A percentile compares a stretch with the other conserved stretches of the same genome.
Conservation (phyloP, 257 asterid genomes). For the Rubia yunnanensis region DNA sequence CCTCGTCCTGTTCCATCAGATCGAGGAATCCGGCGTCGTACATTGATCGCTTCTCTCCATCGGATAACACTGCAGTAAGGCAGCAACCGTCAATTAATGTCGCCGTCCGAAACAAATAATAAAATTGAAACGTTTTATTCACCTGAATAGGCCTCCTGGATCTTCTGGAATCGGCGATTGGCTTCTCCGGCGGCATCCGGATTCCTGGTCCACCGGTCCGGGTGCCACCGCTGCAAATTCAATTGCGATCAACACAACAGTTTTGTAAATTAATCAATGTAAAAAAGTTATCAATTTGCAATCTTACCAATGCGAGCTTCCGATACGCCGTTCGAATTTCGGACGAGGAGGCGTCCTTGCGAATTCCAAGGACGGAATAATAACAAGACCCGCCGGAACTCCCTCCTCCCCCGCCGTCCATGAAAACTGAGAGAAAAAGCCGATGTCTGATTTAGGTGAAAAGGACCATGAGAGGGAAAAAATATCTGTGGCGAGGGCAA, state of each 20-base stretch:
- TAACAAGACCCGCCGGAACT: conserved; percentile 56
- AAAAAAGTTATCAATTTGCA: not conserved
- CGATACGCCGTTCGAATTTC: conserved; percentile 86
- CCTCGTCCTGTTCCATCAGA: conserved; percentile 82
- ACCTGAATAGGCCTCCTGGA: conserved; percentile 79
- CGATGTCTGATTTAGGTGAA: not conserved
- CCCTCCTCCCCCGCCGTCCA: conserved; percentile 62
- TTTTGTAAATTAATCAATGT: not conserved
- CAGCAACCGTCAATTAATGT: conserved; percentile 10
- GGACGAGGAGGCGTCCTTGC: conserved; percentile 68
- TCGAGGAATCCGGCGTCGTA: conserved; percentile 88
- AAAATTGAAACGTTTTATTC: not conserved
- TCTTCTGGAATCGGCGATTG: conserved; percentile 60
- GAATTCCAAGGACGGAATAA: conserved; percentile 71
- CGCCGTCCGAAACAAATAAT: not conserved
- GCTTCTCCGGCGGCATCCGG: conserved; percentile 70
- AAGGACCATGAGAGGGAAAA: not conserved
- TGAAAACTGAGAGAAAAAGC: not conserved
- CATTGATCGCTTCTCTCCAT: conserved; percentile 76
- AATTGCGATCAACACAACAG: not conserved
- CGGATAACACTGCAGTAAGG: conserved; percentile 57
- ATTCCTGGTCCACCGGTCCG: conserved; percentile 63
- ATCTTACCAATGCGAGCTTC: conserved; percentile 64
- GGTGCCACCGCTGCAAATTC: conserved; percentile 62
- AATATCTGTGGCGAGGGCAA: not conserved